Conservation (phyloP, 495 filamentous ascomycete genomes). For the Oleoguttula mirabilis region DNA sequence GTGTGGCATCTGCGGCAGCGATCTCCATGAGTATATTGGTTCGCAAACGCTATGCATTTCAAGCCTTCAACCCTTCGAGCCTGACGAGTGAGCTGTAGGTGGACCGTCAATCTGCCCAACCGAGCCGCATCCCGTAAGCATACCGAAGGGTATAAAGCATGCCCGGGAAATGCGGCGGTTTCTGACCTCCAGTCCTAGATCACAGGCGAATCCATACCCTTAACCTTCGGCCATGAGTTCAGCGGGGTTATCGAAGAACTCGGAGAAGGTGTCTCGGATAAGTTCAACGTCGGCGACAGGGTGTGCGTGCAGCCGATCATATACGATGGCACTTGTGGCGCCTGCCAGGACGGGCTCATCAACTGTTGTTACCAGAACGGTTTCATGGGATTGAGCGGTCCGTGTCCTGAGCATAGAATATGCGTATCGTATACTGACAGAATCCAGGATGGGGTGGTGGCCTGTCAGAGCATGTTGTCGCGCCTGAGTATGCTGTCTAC, state of each 20-base stretch:
- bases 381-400: conserved; percentile 46
- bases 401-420: no score
- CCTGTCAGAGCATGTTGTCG: conserved; percentile 43
- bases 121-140: conserved; percentile 46
- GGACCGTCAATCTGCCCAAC: conserved; percentile 33
- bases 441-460: conserved; percentile 40
- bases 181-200: no score
- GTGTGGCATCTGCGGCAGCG: conserved; percentile 47
- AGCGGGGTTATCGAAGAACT: conserved; percentile 47
- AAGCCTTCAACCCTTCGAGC: no score
- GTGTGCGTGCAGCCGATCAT: conserved; percentile 50
- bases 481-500: conserved; percentile 35
- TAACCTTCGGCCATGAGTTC: conserved; percentile 54
- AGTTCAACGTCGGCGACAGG: conserved; percentile 41
- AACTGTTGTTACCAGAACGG: conserved; percentile 49
- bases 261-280: conserved; percentile 37
- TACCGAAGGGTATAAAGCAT: no score
- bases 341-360: conserved; percentile 38
- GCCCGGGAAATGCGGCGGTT: conserved; percentile 35
- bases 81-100: not conserved
- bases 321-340: conserved; percentile 43
- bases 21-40: conserved; percentile 48
- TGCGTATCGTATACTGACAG: no score
- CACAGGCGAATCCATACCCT: conserved; percentile 32
- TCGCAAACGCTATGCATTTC: conserved; percentile 43